Percentiles rank a stretch among this genome's conserved stretches.
Evolutionary conservation across 2,329 filamentous ascomycete species (phyloP).

Genomic region (Exophiala sideris): DNA sequence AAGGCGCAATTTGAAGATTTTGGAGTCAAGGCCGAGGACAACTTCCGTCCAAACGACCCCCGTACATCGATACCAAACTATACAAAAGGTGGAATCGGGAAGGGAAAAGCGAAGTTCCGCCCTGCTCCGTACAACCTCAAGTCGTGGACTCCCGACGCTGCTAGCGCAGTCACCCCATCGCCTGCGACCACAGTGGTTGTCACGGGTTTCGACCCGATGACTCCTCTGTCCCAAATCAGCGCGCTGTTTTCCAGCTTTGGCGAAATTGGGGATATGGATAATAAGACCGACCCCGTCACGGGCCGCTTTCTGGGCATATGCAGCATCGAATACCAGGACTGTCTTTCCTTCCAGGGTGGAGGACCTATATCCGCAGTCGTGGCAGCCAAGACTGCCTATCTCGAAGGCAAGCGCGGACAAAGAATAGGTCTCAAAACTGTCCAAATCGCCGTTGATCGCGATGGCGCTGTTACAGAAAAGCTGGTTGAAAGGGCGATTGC

Average conservation of each 20-base stretch:
- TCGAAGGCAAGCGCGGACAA: conserved; percentile 71
- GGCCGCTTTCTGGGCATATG: conserved; percentile 93
- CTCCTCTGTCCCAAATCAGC: conserved; percentile 59
- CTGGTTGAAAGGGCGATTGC: conserved; percentile 73
- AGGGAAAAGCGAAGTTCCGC: conserved; percentile 68
- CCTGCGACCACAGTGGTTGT: conserved; percentile 89
- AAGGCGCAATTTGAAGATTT: conserved; percentile 54
- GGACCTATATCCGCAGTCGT: conserved; percentile 65
- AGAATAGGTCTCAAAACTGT: conserved; percentile 75
- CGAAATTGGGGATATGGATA: conserved; percentile 84
- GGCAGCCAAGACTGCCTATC: conserved; percentile 73
- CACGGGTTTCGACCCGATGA: conserved; percentile 83
- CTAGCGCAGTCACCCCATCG: conserved; percentile 74
- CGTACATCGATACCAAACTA: conserved; percentile 68
- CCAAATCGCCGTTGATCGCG: conserved; percentile 82
- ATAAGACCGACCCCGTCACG: conserved; percentile 91
- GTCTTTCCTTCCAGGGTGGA: conserved; percentile 50
- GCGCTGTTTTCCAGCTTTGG: conserved; percentile 77
- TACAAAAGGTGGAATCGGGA: conserved; percentile 59
- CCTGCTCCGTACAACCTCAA: conserved; percentile 73
- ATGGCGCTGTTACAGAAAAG: conserved; percentile 75
- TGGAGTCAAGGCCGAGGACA: conserved; percentile 64
- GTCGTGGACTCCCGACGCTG: conserved; percentile 76
- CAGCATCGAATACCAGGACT: conserved; percentile 83
- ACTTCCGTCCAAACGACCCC: conserved; percentile 75